Evolutionary conservation across 2,329 filamentous ascomycete genomes (phyloP), one percentile per base, ranked within the genome.

Genomic region (Periglandula ipomoeae): DNA sequence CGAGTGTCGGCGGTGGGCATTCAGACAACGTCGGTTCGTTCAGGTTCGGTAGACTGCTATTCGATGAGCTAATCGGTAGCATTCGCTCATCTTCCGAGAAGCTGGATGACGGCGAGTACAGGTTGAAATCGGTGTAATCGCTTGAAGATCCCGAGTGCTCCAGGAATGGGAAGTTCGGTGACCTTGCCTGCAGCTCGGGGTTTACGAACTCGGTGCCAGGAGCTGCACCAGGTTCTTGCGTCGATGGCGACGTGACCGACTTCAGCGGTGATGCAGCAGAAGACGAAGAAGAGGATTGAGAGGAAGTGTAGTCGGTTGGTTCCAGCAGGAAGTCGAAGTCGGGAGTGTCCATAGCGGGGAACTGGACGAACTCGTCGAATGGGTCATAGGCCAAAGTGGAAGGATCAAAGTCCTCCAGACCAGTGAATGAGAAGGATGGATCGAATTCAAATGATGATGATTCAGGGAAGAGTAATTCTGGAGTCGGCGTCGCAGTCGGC

Each of bases 121-220:
- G 69, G 57, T 71, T 74, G 65, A 79, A 79, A 65, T 79, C 76
- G 55, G 70, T 63, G 56, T 79, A 79, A 61, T 73, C 65, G 52
- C 34, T 58, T 40, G 43, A 24, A 11, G 47, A 53, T 50, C 47
- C 49, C 48, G 37, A 11, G 4, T 47, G 37, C 17, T 52, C 52
- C 50, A 73, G 62, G 57, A 73, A 75, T 8, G 71, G 71, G 17
- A 74, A 43, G 23, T 50, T 47, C 13, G 43, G 47, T 30, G 42
- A 48, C 2, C 6, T 38, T 34, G 38, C 40, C 15, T 34, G 50
- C 39, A 49, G 44, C 43, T 52, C 46, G 22, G 40, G 22, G 46
- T 51, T 13, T 7, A 35, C 32, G 15, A n/a, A 23, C 41, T 52
- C 53, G 1, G 38, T 13, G 27, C 50, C 56, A 44, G 50, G 39